Evolutionary conservation across 495 filamentous ascomycete species (phyloP).

Genomic region (Cetradonia linearis): DNA sequence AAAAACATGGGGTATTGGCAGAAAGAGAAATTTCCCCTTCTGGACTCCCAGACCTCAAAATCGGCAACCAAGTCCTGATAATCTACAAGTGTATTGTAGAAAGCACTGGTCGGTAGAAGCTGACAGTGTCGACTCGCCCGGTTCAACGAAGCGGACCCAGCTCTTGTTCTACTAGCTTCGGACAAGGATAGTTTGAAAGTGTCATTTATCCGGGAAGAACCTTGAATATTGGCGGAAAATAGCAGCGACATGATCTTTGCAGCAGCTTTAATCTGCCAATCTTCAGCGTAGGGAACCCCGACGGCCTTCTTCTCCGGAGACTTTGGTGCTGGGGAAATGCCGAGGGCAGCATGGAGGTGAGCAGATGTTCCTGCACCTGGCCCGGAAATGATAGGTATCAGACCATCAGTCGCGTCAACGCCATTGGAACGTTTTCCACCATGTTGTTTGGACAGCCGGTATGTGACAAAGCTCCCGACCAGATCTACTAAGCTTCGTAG

Average conservation of each 20-base stretch:
- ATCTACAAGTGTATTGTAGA: slow-evolving; percentile 81
- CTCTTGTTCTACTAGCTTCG: slow-evolving; percentile 22
- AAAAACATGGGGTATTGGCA: slow-evolving; percentile 93
- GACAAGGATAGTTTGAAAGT: slow-evolving; percentile 4
- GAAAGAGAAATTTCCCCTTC: slow-evolving; percentile 68
- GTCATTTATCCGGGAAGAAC: slow-evolving; percentile 14
- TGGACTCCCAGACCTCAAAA: slow-evolving; percentile 81
- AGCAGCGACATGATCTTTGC: slow-evolving; percentile 73
- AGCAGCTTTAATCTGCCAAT: slow-evolving; percentile 84
- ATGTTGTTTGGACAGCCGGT: slow-evolving; percentile 65
- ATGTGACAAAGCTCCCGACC: slow-evolving; percentile 69
- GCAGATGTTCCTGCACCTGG: slow-evolving; percentile 50
- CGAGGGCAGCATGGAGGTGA: slow-evolving; percentile 73
- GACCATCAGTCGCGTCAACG: slow-evolving; percentile 47
- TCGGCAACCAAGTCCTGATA: slow-evolving; percentile 78
- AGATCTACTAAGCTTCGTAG: slow-evolving; percentile 69
- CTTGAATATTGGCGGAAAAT: slow-evolving; percentile 70
- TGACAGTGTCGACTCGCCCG: slow-evolving; percentile 46
- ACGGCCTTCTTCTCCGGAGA: slow-evolving; percentile 38
- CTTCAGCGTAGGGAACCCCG: slow-evolving; percentile 59
- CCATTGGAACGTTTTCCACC: slow-evolving; percentile 51
- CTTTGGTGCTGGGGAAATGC: slow-evolving; percentile 30
- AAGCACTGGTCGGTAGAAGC: slow-evolving; percentile 67
- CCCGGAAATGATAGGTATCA: slow-evolving; percentile 61
- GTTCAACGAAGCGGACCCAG: slow-evolving; percentile 30